Percentiles rank a stretch among this genome's conserved stretches.
Conservation (phyloP, 192 early-diverging fungal genomes). For the Dispira simplex region DNA sequence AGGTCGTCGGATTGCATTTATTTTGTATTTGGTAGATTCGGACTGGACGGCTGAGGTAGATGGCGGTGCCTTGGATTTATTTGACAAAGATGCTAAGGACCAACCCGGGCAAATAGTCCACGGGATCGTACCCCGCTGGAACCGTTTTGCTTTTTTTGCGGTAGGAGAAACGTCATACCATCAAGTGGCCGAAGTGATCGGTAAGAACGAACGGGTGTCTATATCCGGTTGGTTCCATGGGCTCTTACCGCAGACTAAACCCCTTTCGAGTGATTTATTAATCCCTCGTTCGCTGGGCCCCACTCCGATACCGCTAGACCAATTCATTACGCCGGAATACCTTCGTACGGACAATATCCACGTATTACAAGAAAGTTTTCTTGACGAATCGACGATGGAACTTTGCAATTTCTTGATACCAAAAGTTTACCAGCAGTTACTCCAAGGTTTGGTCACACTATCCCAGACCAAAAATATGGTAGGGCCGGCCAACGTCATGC, state of each 20-base stretch:
- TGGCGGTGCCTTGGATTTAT: constrained; percentile 48
- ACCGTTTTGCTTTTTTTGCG: constrained; percentile 41
- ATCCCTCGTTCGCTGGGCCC: constrained; percentile 12
- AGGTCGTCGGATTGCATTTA: constrained; percentile 48
- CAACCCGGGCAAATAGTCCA: constrained; percentile 27
- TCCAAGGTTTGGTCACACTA: constrained; percentile 14
- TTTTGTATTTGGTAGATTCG: constrained; percentile 51
- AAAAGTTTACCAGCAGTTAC: constrained; percentile 17
- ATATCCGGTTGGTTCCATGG: constrained; percentile 58
- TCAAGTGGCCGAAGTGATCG: constrained; percentile 36
- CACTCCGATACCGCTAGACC: constrained; percentile 10
- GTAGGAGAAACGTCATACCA: constrained; percentile 40
- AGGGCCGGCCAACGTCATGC: constrained; percentile 16
- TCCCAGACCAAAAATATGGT: not conserved
- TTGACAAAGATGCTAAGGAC: constrained; percentile 28
- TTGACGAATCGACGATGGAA: constrained; percentile 22
- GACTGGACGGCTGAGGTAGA: constrained; percentile 40
- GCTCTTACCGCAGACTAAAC: constrained; percentile 12
- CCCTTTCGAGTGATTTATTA: not conserved
- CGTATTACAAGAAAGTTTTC: constrained; percentile 28
- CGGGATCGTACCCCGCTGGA: constrained; percentile 32
- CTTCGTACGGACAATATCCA: constrained; percentile 16
- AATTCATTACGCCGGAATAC: constrained; percentile 32
- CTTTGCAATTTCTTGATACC: constrained; percentile 22
- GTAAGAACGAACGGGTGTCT: constrained; percentile 28